These are phyloP conservation scores for Mortierella sp. DNA, from an alignment of 371 early-diverging fungal species.

Conservation along the genomic window DNA sequence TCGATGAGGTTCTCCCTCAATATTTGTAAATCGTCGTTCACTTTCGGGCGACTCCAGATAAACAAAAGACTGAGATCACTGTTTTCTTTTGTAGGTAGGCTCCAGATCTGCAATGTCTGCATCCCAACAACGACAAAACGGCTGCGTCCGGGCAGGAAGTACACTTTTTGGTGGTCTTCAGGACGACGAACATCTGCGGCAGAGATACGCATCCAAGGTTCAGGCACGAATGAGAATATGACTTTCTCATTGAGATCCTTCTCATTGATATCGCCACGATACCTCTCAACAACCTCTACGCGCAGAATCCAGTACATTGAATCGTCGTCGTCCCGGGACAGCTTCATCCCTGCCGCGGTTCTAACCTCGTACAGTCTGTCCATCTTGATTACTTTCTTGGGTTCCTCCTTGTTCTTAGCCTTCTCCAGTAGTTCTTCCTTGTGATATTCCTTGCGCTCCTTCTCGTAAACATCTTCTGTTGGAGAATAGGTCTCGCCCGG, in stretches of 20 bases:
- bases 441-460: too few species aligned
- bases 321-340: constrained; percentile 38
- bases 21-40: neutral
- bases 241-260: constrained; percentile 9
- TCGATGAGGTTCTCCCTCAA: constrained; percentile 1
- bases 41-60: constrained; percentile 32
- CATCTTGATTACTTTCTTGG: too few species aligned
- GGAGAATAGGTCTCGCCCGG: too few species aligned
- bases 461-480: neutral
- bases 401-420: too few species aligned
- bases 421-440: too few species aligned
- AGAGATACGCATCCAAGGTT: constrained; percentile 43
- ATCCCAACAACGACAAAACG: constrained; percentile 36
- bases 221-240: constrained; percentile 40
- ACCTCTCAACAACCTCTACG: constrained; percentile 24
- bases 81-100: constrained; percentile 26
- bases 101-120: constrained; percentile 46
- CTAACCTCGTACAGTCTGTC: constrained; percentile 14
- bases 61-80: constrained; percentile 29
- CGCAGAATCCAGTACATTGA: constrained; percentile 38
- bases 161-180: constrained; percentile 19
- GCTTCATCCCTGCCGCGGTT: constrained; percentile 13
- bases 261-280: constrained; percentile 29
- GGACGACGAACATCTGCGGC: constrained; percentile 21
- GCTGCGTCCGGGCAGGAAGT: constrained; percentile 28